These are phyloP conservation scores for Phaeolepiota aurea DNA, from an alignment of 768 basidiomycete genomes.

Conservation along the genomic window DNA sequence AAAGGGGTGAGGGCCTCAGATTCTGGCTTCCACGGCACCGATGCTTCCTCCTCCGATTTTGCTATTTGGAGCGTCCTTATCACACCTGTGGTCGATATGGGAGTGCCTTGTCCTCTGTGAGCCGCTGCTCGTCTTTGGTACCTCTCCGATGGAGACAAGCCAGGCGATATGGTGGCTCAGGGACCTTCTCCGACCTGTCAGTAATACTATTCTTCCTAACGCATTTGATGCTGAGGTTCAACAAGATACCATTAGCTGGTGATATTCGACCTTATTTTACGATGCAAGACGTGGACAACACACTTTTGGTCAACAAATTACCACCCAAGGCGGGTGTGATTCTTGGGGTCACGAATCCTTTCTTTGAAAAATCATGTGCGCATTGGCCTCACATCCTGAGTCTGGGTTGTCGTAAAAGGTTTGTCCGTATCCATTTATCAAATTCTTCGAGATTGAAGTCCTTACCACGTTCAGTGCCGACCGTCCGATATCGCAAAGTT, in stretches of 20 bases:
- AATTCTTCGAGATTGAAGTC: not conserved
- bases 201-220: constrained; percentile 6
- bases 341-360: constrained; percentile 84
- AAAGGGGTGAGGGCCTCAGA: too few relatives aligned
- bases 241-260: constrained; percentile 72
- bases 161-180: constrained; percentile 90
- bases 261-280: constrained; percentile 95
- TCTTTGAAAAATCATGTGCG: constrained; percentile 68
- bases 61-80: constrained; percentile 55
- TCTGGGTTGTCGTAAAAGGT: constrained; percentile 46
- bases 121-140: constrained; percentile 77
- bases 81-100: constrained; percentile 82
- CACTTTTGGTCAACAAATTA: constrained; percentile 68
- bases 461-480: not conserved
- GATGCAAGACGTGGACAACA: constrained; percentile 87
- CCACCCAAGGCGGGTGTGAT: constrained; percentile 72
- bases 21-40: constrained; percentile 59
- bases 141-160: constrained; percentile 74
- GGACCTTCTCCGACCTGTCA: constrained; percentile 77
- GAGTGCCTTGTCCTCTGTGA: constrained; percentile 90
- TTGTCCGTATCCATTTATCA: constrained; percentile 10
- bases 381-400: constrained; percentile 86
- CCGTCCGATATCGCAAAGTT: constrained; percentile 1
- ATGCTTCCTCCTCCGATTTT: constrained; percentile 48
- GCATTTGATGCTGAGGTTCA: not conserved